Evolutionary conservation across 495 filamentous ascomycete genomes (phyloP).

Genomic region (Hypomontagnella monticulosa): DNA sequence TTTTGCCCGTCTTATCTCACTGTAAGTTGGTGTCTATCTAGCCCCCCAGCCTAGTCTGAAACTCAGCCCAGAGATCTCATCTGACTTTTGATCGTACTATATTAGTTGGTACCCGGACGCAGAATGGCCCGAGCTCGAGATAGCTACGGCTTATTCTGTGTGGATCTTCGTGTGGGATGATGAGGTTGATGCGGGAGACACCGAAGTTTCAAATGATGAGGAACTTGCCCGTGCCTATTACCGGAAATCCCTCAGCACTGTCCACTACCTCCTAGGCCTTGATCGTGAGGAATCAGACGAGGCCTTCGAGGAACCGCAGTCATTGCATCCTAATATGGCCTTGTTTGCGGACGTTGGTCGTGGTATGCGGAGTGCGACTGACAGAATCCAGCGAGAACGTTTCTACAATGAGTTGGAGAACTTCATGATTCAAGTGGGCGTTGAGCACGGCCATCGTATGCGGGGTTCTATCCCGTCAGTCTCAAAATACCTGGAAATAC

Average conservation of each 20-base stretch:
- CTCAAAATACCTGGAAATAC: conserved; percentile 40
- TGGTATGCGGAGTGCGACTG: conserved; percentile 28
- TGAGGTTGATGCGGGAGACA: conserved; percentile 45
- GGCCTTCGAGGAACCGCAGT: conserved; percentile 5
- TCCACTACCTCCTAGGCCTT: conserved; percentile 36
- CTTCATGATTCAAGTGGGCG: conserved; percentile 43
- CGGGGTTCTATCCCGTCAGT: conserved; percentile 35
- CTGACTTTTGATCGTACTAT: conserved; percentile 6
- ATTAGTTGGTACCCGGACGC: conserved; percentile 46
- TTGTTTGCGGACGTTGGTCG: conserved; percentile 41
- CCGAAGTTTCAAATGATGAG: conserved; percentile 39
- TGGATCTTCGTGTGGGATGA: conserved; percentile 49
- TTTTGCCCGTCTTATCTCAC: conserved; percentile 43
- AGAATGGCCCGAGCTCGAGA: conserved; percentile 43
- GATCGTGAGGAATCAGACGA: conserved; percentile 2
- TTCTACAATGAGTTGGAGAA: conserved; percentile 43
- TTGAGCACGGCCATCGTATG: conserved; percentile 40
- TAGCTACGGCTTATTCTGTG: conserved; percentile 42
- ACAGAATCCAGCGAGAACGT: conserved; percentile 39
- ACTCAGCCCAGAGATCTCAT: conserved; percentile 5
- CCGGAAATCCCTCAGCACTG: conserved; percentile 36
- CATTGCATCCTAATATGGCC: conserved; percentile 38
- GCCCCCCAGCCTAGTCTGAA: neutral
- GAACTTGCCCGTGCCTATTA: conserved; percentile 43
- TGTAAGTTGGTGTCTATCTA: conserved; percentile 26